Conservation (phyloP, 345 rosid genomes). For the Leavenworthia alabamica region DNA sequence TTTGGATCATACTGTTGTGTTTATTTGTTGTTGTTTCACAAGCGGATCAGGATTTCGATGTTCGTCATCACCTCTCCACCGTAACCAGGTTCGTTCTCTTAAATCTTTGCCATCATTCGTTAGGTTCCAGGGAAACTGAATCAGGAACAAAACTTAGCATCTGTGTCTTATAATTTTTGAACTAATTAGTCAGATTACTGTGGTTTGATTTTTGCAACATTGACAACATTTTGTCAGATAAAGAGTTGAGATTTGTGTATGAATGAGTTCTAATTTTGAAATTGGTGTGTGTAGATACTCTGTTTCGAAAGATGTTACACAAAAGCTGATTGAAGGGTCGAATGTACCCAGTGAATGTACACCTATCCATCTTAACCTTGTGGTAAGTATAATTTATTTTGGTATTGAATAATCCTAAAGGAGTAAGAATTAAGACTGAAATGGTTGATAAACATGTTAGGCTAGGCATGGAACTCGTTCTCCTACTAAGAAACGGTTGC, state of each 20-base stretch:
- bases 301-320: constrained; percentile 45
- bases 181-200: neutral
- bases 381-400: constrained; percentile 43
- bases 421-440: neutral
- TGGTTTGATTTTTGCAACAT: neutral
- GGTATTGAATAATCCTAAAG: neutral
- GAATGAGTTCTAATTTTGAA: neutral
- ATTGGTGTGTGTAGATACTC: constrained; percentile 51
- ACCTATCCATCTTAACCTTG: constrained; percentile 89
- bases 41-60: constrained; percentile 51
- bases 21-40: constrained; percentile 19
- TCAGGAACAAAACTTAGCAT: constrained; percentile 2
- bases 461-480: constrained; percentile 97
- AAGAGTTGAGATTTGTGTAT: neutral
- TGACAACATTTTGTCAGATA: neutral
- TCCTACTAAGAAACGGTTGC: constrained; percentile 80
- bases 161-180: neutral
- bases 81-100: constrained; percentile 45
- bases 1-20: constrained; percentile 19
- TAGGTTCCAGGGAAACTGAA: neutral
- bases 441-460: constrained; percentile 28
- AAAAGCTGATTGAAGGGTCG: constrained; percentile 34
- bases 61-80: constrained; percentile 65
- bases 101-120: neutral
- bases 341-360: constrained; percentile 52